A percentile compares a stretch with the other conserved stretches of the same genome.
Conservation (phyloP, 768 basidiomycete species). For the Gymnopilus junonius region DNA sequence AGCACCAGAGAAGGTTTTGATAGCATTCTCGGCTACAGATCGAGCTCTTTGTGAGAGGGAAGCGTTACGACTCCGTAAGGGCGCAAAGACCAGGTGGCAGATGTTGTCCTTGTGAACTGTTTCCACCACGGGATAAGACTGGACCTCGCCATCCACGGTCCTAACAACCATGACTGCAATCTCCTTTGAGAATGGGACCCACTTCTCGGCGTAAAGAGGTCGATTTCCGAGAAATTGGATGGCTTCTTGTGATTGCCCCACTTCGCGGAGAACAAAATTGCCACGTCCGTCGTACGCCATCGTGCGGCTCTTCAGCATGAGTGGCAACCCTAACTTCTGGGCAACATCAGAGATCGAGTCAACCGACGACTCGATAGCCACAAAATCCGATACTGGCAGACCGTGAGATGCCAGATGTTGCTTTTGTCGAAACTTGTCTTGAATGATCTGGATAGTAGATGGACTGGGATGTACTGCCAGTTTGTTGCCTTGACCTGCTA, state of each 20-base stretch:
- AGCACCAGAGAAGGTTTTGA: constrained; percentile 80
- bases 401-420: constrained; percentile 73
- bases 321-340: constrained; percentile 71
- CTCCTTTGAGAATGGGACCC: constrained; percentile 88
- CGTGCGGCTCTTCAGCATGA: constrained; percentile 97
- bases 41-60: constrained; percentile 64
- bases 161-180: constrained; percentile 98
- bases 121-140: constrained; percentile 91
- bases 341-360: constrained; percentile 59
- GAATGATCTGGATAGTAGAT: constrained; percentile 81
- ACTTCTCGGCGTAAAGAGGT: constrained; percentile 92
- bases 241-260: constrained; percentile 54
- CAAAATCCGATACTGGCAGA: constrained; percentile 65
- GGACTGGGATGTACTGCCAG: constrained; percentile 78
- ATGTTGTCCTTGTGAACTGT: constrained; percentile 94
- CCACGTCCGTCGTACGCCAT: constrained; percentile 96
- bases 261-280: constrained; percentile 75
- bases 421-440: constrained; percentile 80
- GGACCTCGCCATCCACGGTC: constrained; percentile 69
- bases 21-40: constrained; percentile 77
- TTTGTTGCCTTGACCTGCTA: constrained; percentile 27
- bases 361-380: constrained; percentile 56
- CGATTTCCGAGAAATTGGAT: constrained; percentile 61
- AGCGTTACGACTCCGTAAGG: constrained; percentile 67
- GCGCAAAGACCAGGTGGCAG: constrained; percentile 91